Evolutionary conservation across 2,329 filamentous ascomycete species (phyloP), one percentile per base, ranked within the genome.

Genomic region (Phyllosticta paracitricarpa): DNA sequence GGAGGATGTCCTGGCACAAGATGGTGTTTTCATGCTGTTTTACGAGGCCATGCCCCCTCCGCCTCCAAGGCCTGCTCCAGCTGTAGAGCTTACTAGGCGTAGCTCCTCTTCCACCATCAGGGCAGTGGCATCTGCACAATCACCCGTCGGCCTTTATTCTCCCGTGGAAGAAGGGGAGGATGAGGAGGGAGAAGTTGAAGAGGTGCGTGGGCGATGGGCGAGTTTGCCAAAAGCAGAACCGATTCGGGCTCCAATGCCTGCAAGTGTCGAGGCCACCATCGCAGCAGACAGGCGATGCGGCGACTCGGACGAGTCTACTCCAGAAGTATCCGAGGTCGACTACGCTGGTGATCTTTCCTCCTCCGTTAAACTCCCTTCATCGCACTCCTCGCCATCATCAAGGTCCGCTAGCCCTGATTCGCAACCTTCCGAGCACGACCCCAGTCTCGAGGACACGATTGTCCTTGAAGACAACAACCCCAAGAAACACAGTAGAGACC

Each of bases 11-110:
- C 77, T 94, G 57, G 81, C 80, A 2, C 87, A 96, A 66, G 86
- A 86, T 0, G 91, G 90, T 1, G 93, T 92, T 0, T 97, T 97
- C 71, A 97, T 99, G 93, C 81, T 97, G 0, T 97, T 97, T 72
- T 99, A 97, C 72, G 93, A 99, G 28, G 56, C 56, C 4, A 28
- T 58, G n/a, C 48, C 58, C 19, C 58, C 58, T 7, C 58, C 58
- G 4, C 55, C 53, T 26, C 53, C 58, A 10, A 25, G 5, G 4
- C 24, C 40, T n/a, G 56, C 53, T n/a, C 54, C 54, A 12, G 19
- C 52, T 8, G 52, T 9, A 14, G 52, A 54, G 52, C 54, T 57
- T 30, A 48, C 40, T 26, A 61, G 59, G 28, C 59, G 59, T 17
- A 61, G 54, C 17, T 61, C 59, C 19, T 54, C 48, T 19, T 54